Base-by-base conservation (phyloP, 225 moss, liverwort and hornwort species). In the Sphagnum contortum region DNA sequence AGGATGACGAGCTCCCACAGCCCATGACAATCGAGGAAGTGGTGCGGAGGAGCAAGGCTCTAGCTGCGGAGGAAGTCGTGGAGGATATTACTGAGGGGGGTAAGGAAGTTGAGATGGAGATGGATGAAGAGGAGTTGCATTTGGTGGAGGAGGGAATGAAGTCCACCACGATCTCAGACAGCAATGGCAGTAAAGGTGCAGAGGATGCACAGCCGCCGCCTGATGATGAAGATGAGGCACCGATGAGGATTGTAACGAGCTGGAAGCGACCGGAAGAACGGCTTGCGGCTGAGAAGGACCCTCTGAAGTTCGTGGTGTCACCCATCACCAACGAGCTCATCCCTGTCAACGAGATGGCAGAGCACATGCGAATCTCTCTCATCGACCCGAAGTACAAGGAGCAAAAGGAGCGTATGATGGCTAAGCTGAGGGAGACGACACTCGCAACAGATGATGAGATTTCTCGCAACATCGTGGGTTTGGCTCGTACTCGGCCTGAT, bases 371-470 rank as follows among this genome's bases (percentile, higher is more conserved):
- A 12, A 98, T 98, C 69, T 98, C 98, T 50, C 80, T 98, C 62
- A 98, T 98, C 52, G 98, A 98, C 73, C 98, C 98, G 3, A 98
- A 98, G 72, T 98, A 98, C 70, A 98, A 98, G 84, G 98, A 98
- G 52, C 98, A 98, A 68, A 98, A 98, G 82, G 98, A 98, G 76
- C 89, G 98, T 50, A 98, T 98, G 98, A 93, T 98, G 93, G 98
- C 98, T 0, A 98, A 98, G 71, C 80, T 98, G 70, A 85, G 98
- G 59, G 98, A 98, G 73, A 98, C 98, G 47, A 98, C 98, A 7
- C 83, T 98, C 58, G 98, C 98, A 53, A 93, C 92, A 12, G 98
- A 98, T 60, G 98, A 98, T 57, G 98, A 98, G 45, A 98, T 98
- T 73, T 93, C 98, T 46, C 90, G 98, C 45, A 98, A 98, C 46